Evolutionary conservation across 2,329 filamentous ascomycete species (phyloP).

Genomic region (Penicillium olsonii): DNA sequence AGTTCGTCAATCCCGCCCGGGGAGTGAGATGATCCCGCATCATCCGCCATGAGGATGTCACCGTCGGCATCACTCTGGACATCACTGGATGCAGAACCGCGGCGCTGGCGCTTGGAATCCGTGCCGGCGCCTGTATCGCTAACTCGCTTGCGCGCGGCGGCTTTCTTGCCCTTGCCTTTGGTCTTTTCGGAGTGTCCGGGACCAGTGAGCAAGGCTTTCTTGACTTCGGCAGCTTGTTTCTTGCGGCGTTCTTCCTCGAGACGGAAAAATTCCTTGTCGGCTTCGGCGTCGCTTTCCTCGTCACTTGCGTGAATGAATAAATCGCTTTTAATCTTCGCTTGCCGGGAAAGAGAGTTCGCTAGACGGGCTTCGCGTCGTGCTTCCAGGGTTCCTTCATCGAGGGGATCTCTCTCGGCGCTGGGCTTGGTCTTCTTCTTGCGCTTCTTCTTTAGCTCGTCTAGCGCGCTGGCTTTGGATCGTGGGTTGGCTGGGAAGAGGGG

Average conservation of each 20-base stretch:
- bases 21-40: conserved; percentile 19
- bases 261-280: conserved; percentile 73
- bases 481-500: conserved; percentile 65
- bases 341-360: conserved; percentile 73
- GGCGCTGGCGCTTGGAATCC: conserved; percentile 34
- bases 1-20: conserved; percentile 25
- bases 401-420: conserved; percentile 53
- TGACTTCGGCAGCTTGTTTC: conserved; percentile 53
- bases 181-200: conserved; percentile 23
- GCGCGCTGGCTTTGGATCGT: conserved; percentile 52
- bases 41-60: conserved; percentile 35
- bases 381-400: conserved; percentile 62
- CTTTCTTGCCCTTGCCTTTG: conserved; percentile 31
- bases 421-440: conserved; percentile 57
- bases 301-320: conserved; percentile 81
- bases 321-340: conserved; percentile 78
- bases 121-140: conserved; percentile 27
- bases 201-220: conserved; percentile 50
- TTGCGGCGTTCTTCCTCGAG: conserved; percentile 69
- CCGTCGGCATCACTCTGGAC: conserved; percentile 28
- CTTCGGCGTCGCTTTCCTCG: conserved; percentile 82
- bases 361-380: conserved; percentile 63
- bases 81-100: conserved; percentile 17
- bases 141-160: conserved; percentile 31
- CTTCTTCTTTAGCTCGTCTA: conserved; percentile 62